Percentiles rank a stretch among this genome's conserved stretches.
phyloP scores from a whole-genome alignment of 257 asterid genomes.

The Verbena officinalis region DNA sequence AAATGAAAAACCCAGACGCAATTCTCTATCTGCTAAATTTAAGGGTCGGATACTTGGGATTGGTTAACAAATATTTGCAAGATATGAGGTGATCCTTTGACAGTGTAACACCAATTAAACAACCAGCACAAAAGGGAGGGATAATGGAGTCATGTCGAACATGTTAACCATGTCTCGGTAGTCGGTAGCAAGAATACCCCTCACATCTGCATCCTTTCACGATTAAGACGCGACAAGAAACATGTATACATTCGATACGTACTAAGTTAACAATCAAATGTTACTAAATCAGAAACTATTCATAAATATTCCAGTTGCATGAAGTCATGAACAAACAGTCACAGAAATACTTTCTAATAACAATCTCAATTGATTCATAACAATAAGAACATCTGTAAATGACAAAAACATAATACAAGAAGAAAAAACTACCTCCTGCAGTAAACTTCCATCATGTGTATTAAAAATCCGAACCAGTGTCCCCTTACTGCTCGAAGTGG shows the following conservation, averaged over 20 bases:
- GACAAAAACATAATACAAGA: background rate
- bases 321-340: background rate
- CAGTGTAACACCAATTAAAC: too few species aligned
- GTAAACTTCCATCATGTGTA: constrained; percentile 61
- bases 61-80: background rate
- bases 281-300: background rate
- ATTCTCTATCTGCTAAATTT: too few species aligned
- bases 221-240: background rate
- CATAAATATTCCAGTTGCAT: background rate
- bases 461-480: constrained; percentile 62
- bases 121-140: background rate
- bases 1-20: too few species aligned
- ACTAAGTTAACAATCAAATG: background rate
- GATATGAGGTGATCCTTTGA: background rate
- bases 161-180: background rate
- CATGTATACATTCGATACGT: background rate
- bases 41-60: background rate
- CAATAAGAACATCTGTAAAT: background rate
- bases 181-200: background rate
- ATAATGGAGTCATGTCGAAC: background rate
- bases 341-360: background rate
- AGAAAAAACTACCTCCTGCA: constrained; percentile 57
- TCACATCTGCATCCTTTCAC: constrained; percentile 1
- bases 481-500: constrained; percentile 76
- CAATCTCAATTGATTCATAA: background rate